phyloP scores from a whole-genome alignment of 129 eudicot genomes.

The Helianthus annuus region DNA sequence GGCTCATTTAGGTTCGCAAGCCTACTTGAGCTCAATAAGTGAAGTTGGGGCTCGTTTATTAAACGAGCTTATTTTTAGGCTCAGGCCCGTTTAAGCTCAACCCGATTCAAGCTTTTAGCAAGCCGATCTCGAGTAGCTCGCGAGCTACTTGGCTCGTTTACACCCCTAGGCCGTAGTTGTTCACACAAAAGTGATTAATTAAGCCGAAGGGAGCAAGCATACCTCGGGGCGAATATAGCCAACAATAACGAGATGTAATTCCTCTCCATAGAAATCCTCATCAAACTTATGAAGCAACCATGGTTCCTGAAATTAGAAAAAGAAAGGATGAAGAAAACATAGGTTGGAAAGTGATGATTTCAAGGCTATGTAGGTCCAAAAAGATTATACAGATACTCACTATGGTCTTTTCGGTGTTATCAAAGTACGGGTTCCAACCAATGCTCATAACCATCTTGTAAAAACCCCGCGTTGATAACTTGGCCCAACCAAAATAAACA shows the following conservation, averaged over 20 bases:
- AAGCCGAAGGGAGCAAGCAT: constrained; percentile 10
- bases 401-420: constrained; percentile 86
- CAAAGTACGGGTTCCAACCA: constrained; percentile 92
- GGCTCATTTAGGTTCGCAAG: no score
- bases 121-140: no score
- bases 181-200: not conserved
- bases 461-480: constrained; percentile 62
- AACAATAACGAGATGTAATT: constrained; percentile 68
- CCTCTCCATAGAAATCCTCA: constrained; percentile 90
- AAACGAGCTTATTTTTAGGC: no score
- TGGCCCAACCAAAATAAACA: constrained; percentile 99
- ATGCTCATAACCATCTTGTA: constrained; percentile 99
- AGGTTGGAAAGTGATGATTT: constrained; percentile 7
- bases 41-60: no score
- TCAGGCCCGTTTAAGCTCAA: no score
- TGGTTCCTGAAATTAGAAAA: constrained; percentile 67
- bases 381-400: constrained; percentile 46
- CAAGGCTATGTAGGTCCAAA: not conserved
- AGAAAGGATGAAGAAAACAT: constrained; percentile 12
- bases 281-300: constrained; percentile 96
- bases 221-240: constrained; percentile 98
- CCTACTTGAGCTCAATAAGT: no score
- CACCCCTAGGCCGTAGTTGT: no score
- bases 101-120: no score
- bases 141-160: no score